A percentile compares a stretch with the other conserved stretches of the same genome.
Evolutionary conservation across 2,329 filamentous ascomycete species (phyloP).

Genomic region (Claviceps sp.): DNA sequence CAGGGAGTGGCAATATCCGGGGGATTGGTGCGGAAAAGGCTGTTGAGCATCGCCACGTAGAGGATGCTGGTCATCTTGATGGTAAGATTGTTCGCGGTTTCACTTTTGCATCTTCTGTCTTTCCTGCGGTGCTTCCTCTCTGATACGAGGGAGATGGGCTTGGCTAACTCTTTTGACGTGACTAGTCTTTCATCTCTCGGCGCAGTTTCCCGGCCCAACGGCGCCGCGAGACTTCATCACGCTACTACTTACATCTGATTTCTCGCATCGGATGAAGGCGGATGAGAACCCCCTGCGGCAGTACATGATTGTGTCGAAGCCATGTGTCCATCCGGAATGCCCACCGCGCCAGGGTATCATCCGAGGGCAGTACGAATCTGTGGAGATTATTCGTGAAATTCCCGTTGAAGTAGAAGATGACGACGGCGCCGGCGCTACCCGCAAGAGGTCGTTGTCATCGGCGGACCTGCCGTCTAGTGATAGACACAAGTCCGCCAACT

Average conservation of each 20-base stretch:
- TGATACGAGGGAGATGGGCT: not conserved
- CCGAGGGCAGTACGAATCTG: constrained; percentile 76
- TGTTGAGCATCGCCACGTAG: constrained; percentile 48
- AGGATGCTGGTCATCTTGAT: constrained; percentile 49
- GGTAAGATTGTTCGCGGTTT: constrained; percentile 24
- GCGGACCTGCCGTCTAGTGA: constrained; percentile 19
- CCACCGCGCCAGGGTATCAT: constrained; percentile 60
- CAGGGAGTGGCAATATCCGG: constrained; percentile 62
- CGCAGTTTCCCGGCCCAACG: constrained; percentile 81
- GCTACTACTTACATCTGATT: constrained; percentile 55
- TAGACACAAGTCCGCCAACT: constrained; percentile 8
- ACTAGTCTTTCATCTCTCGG: constrained; percentile 69
- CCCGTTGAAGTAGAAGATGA: constrained; percentile 31
- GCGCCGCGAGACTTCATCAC: constrained; percentile 81
- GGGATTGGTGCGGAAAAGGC: constrained; percentile 73
- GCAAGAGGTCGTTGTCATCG: constrained; percentile 20
- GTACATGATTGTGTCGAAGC: constrained; percentile 79
- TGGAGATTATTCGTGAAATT: constrained; percentile 81
- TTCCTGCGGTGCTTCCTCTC: not conserved
- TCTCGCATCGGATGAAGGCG: constrained; percentile 24
- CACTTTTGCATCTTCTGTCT: too few species aligned
- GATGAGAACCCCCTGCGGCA: constrained; percentile 35
- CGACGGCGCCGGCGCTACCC: constrained; percentile 7
- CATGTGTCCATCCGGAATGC: constrained; percentile 63
- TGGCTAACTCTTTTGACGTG: not conserved